Conservation (phyloP, 805 yeast species). For the Starmera quercuum region DNA sequence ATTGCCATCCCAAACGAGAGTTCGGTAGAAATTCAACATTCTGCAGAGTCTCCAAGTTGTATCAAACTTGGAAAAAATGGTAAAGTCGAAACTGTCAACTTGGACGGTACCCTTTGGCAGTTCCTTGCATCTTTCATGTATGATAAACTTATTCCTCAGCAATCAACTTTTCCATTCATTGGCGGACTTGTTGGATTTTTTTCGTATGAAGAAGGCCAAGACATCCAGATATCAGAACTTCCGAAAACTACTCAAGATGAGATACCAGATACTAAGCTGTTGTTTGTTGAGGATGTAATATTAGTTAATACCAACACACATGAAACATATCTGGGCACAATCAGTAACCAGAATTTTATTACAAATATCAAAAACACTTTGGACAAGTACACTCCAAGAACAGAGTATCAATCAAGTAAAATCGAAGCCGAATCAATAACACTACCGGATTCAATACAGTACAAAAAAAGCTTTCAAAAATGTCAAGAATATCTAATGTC, state of each 20-base stretch:
- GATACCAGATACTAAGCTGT: conserved; percentile 70
- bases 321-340: conserved; percentile 44
- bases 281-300: conserved; percentile 60
- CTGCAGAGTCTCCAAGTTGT: conserved; percentile 31
- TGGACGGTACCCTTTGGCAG: conserved; percentile 40
- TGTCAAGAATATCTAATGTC: conserved; percentile 63
- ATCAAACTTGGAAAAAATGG: conserved; percentile 3
- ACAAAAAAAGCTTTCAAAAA: conserved; percentile 43
- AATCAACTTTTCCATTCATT: conserved; percentile 57
- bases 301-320: conserved; percentile 41
- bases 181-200: conserved; percentile 90
- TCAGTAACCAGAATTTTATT: conserved; percentile 17
- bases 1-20: conserved; percentile 56
- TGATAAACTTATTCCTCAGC: conserved; percentile 13
- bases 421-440: conserved; percentile 22
- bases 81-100: neutral
- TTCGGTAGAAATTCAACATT: conserved; percentile 50
- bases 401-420: too few species aligned
- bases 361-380: conserved; percentile 19
- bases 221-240: neutral
- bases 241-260: conserved; percentile 24
- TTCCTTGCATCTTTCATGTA: conserved; percentile 43
- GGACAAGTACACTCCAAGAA: conserved; percentile 8
- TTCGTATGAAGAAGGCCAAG: conserved; percentile 76
- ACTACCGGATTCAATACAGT: conserved; percentile 46